Evolutionary conservation across 1,284 basidiomycete species (phyloP).

Genomic region (Malassezia japonica): DNA sequence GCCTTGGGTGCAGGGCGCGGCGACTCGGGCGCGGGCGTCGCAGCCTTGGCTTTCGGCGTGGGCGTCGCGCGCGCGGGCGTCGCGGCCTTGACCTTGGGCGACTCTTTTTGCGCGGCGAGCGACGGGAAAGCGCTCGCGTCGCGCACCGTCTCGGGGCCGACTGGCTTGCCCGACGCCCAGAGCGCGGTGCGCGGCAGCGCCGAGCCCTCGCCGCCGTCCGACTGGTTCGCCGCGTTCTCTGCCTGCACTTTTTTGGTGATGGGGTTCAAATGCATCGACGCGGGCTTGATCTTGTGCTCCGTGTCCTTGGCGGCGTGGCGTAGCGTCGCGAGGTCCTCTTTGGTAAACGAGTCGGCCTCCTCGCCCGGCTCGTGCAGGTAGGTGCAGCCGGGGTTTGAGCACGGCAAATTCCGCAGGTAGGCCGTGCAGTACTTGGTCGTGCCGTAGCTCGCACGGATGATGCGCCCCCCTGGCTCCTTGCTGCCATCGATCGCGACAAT

Average conservation of each 20-base stretch:
- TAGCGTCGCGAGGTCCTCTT: constrained; percentile 45
- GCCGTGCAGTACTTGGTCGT: constrained; percentile 97
- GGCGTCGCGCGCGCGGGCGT: background rate
- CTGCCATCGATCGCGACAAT: constrained; percentile 88
- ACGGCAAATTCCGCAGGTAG: constrained; percentile 77
- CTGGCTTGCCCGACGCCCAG: constrained; percentile 43
- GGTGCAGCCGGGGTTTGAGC: constrained; percentile 81
- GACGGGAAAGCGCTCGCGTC: constrained; percentile 26
- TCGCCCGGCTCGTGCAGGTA: constrained; percentile 96
- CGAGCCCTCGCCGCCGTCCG: constrained; percentile 19
- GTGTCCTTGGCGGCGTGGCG: constrained; percentile 46
- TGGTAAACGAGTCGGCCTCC: constrained; percentile 75
- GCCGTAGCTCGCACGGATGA: constrained; percentile 80
- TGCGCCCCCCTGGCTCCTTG: constrained; percentile 49
- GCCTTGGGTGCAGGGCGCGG: background rate
- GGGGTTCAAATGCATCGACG: constrained; percentile 26
- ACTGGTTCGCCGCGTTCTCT: background rate
- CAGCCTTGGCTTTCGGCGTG: background rate
- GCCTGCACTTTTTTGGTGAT: constrained; percentile 21
- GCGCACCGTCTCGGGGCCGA: background rate
- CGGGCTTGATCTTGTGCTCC: constrained; percentile 42
- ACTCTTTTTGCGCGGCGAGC: constrained; percentile 22
- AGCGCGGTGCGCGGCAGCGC: constrained; percentile 46
- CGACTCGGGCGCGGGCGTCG: background rate
- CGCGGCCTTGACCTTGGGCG: constrained; percentile 16